Conservation (phyloP, 495 filamentous ascomycete genomes). For the Cladorrhinum samala region DNA sequence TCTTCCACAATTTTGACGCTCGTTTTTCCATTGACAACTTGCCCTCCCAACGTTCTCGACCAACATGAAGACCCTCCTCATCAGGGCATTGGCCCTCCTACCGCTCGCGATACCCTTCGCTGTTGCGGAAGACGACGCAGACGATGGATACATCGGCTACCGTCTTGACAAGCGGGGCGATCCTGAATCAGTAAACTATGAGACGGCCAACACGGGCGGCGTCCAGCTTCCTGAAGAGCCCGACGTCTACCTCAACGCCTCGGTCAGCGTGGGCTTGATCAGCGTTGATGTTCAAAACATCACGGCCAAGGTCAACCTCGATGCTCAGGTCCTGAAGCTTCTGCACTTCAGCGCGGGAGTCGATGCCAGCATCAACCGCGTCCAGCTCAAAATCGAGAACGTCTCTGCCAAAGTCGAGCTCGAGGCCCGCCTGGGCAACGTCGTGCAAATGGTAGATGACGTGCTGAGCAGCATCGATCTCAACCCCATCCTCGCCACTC, state of each 20-base stretch:
- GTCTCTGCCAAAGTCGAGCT: slow-evolving; percentile 51
- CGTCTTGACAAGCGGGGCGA: slow-evolving; percentile 43
- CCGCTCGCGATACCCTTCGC: slow-evolving; percentile 17
- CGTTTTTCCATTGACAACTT: slow-evolving; percentile 3
- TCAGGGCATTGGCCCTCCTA: slow-evolving; percentile 22
- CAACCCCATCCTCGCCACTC: slow-evolving; percentile 50
- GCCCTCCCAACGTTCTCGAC: neutral
- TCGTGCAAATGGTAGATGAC: slow-evolving; percentile 50
- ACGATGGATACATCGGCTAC: slow-evolving; percentile 50
- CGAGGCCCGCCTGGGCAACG: slow-evolving; percentile 50
- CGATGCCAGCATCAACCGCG: slow-evolving; percentile 46
- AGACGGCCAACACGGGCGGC: slow-evolving; percentile 45
- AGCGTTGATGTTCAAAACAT: slow-evolving; percentile 50
- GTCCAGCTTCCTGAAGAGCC: slow-evolving; percentile 34
- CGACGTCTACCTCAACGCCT: slow-evolving; percentile 53
- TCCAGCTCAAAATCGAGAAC: slow-evolving; percentile 47
- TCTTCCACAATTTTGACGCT: slow-evolving; percentile 1
- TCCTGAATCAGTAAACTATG: slow-evolving; percentile 42
- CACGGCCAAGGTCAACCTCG: slow-evolving; percentile 54
- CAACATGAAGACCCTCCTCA: slow-evolving; percentile 10
- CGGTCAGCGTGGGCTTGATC: slow-evolving; percentile 47
- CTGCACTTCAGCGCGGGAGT: slow-evolving; percentile 54
- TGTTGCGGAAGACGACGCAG: neutral
- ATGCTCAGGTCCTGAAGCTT: slow-evolving; percentile 49
- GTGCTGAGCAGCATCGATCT: slow-evolving; percentile 49